Evolutionary conservation across 75 land plant species (phyloP), one percentile per base, ranked within the genome.

Genomic region (Adiantum capillusveneris): DNA sequence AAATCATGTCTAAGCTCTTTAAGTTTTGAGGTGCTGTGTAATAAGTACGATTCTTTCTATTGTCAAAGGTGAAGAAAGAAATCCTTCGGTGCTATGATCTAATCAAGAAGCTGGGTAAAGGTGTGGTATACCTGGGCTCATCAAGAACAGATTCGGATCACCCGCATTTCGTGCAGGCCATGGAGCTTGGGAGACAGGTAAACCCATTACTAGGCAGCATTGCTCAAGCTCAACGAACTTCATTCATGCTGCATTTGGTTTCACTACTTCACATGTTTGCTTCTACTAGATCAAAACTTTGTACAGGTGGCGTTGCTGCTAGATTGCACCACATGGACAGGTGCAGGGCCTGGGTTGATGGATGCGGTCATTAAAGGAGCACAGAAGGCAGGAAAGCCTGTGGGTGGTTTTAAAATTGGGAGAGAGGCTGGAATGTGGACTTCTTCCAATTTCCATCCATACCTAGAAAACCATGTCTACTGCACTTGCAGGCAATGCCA

Each of bases 291-390:
- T 34, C 3, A 34, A 5, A 5, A 34, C 37, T 5, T 51, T 50
- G 25, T 61, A 48, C 78, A 90, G 96, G 66, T 74, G 49, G 84
- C 96, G 16, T 58, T 64, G 7, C 83, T 90, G 48, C 62, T 90
- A 65, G 82, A 81, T 46, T 90, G 92, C 59, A 84, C 96, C 25
- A 73, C 96, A 31, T 90, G 96, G 96, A 73, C 87, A 46, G 96
- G 96, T 43, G 87, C 77, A 64, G 96, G 96, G 37, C 91, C 88
- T 7, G 96, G 96, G n/a, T 73, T 90, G 29, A 90, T 90, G 96
- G 96, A 90, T 77, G 92, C 96, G 13, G 92, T 66, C 24, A 76
- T 65, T 17, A 81, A 87, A 71, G 96, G 96, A 30, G 96, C 96
- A 34, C 63, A 84, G 18, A 62, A 84, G 51, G 83, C 92, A 54